Base-by-base conservation (phyloP, 1,284 basidiomycete genomes). In the Boletellus deceptivus region DNA sequence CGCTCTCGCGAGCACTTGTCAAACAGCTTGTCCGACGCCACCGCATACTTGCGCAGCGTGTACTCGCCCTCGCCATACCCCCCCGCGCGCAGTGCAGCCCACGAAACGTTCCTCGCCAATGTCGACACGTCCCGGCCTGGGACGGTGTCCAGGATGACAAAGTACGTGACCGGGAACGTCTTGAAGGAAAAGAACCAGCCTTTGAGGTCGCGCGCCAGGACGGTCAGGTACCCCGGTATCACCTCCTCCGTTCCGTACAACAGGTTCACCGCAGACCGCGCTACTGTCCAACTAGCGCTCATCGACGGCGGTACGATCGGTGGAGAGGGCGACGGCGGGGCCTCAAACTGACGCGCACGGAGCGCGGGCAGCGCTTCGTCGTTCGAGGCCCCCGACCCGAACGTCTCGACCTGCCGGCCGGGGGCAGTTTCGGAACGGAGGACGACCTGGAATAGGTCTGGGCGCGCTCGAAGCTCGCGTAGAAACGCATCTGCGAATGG, bases 361-460 rank as follows among this genome's bases (percentile, higher is more conserved):
- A 57, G 42, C 9, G 52, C 48, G 6, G 57, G 59, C 0, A 61
- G 34, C 1, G 46, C 48, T 0, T 53, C 25, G 24, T 24, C 14
- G 25, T 50, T 50, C 20, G 31, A 39, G 11, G 33, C 25, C 2
- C 31, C 39, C 7, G 55, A 59, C 6, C 67, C 70, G 22, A 64
- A 70, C 25, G 34, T 46, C 24, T 69, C 59, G 1, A 67, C 42
- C 2, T 49, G 17, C 18, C 52, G 47, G 9, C 58, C 55, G 1
- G 63, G 61, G 37, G 64, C 57, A 1, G 61, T 63, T 4, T 67
- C 66, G 0, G 65, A 65, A 17, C 57, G 59, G 4, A 60, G 62
- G 36, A 70, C 51, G 9, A 70, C 62, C 18, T 68, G 51, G 46
- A 70, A 71, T 1, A 67, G 55, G 35, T 71, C 64, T 4, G 65